Percentiles rank a stretch among this genome's conserved stretches.
phyloP scores from a whole-genome alignment of 2,329 filamentous ascomycete genomes.

The Microthyrium microscopicum region DNA sequence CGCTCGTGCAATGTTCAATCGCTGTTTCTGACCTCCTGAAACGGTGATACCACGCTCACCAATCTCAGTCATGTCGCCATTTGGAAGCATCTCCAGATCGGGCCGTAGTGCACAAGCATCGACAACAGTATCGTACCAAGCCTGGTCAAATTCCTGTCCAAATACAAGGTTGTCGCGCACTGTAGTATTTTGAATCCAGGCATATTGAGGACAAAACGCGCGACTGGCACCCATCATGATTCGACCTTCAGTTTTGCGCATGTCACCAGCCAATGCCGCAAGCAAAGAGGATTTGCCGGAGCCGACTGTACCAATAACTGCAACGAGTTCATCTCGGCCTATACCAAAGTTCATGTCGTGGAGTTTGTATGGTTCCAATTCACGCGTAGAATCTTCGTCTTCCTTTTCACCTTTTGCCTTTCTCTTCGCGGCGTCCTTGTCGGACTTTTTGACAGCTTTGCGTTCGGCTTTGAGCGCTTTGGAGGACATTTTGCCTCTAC shows the following conservation, averaged over 20 bases:
- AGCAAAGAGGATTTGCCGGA: slow-evolving; percentile 84
- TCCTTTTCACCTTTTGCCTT: slow-evolving; percentile 25
- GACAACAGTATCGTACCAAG: slow-evolving; percentile 74
- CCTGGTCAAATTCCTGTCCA: slow-evolving; percentile 53
- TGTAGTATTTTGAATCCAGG: slow-evolving; percentile 91
- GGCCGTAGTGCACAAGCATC: slow-evolving; percentile 69
- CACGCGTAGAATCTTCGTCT: slow-evolving; percentile 38
- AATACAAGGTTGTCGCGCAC: slow-evolving; percentile 84
- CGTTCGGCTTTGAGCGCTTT: slow-evolving; percentile 22
- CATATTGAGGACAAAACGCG: slow-evolving; percentile 89
- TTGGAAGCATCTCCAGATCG: slow-evolving; percentile 85
- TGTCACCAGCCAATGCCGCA: slow-evolving; percentile 79
- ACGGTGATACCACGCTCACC: slow-evolving; percentile 92
- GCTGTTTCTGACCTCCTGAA: slow-evolving; percentile 87
- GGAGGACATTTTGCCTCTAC: slow-evolving; percentile 14
- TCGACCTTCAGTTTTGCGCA: slow-evolving; percentile 65
- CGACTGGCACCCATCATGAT: slow-evolving; percentile 62
- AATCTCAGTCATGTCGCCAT: slow-evolving; percentile 79
- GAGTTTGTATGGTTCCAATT: slow-evolving; percentile 55
- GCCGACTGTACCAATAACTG: slow-evolving; percentile 76
- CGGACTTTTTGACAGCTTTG: slow-evolving; percentile 29
- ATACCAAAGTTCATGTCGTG: slow-evolving; percentile 50
- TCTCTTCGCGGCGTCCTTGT: slow-evolving; percentile 24
- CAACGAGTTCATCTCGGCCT: slow-evolving; percentile 60
- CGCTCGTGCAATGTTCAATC: slow-evolving; percentile 77